phyloP scores from a whole-genome alignment of 495 filamentous ascomycete genomes.

The Pyrenopolyporus hunteri region DNA sequence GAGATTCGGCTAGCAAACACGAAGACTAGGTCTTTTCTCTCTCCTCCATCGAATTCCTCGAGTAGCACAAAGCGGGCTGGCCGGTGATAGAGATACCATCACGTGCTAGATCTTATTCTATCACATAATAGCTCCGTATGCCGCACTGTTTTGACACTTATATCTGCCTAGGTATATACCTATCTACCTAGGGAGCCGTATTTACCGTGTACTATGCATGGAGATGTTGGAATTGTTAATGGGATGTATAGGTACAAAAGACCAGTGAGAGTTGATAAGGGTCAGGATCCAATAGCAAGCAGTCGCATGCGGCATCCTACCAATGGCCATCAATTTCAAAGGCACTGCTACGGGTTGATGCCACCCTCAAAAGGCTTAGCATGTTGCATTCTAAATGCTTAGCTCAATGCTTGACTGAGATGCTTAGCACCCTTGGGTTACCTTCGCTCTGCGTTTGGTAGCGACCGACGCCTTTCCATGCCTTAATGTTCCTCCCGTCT shows the following conservation, averaged over 20 bases:
- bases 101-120: background rate
- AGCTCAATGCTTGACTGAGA: background rate
- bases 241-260: too few relatives aligned
- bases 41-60: background rate
- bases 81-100: background rate
- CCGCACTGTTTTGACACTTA: background rate
- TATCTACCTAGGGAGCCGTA: too few relatives aligned
- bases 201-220: too few relatives aligned
- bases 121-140: too few relatives aligned
- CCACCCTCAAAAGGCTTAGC: too few relatives aligned
- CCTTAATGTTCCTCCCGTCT: background rate
- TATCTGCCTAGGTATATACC: background rate
- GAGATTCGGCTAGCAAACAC: background rate
- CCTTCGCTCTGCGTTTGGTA: background rate
- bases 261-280: too few relatives aligned
- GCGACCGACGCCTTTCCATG: background rate
- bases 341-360: too few relatives aligned
- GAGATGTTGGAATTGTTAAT: too few relatives aligned
- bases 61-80: background rate
- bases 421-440: background rate
- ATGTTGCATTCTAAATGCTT: background rate
- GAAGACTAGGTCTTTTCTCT: background rate
- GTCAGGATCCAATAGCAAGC: too few relatives aligned
- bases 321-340: too few relatives aligned
- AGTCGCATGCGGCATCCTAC: too few relatives aligned